phyloP scores from a whole-genome alignment of 305 asterid genomes.

The Ilex paraguariensis region DNA sequence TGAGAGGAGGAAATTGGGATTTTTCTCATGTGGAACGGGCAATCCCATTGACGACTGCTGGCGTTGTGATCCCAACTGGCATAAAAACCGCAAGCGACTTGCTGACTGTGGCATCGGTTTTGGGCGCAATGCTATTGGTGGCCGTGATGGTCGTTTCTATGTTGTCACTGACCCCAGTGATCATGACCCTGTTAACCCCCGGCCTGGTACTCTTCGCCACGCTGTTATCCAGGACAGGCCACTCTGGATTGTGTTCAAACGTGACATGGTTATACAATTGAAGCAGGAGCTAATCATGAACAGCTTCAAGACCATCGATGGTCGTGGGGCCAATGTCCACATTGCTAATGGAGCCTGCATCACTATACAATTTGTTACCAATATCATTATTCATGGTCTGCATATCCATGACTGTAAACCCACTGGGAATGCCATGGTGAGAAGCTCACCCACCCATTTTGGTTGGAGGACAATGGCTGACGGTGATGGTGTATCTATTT shows the following conservation, averaged over 20 bases:
- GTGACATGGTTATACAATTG: constrained; percentile 78
- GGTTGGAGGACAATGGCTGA: too few species aligned
- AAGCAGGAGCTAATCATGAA: constrained; percentile 87
- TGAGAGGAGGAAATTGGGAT: constrained; percentile 79
- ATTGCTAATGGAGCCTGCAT: constrained; percentile 82
- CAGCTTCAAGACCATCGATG: constrained; percentile 90
- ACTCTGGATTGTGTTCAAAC: constrained; percentile 84
- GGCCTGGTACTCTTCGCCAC: constrained; percentile 79
- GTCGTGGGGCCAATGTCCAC: constrained; percentile 82
- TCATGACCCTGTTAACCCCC: constrained; percentile 77
- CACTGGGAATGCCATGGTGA: constrained; percentile 87
- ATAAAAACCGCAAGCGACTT: constrained; percentile 72
- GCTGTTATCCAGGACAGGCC: constrained; percentile 87
- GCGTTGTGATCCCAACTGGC: constrained; percentile 88
- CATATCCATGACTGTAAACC: constrained; percentile 83
- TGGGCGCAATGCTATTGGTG: constrained; percentile 90
- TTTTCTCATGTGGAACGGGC: constrained; percentile 83
- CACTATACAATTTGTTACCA: constrained; percentile 68
- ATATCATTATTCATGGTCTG: constrained; percentile 77
- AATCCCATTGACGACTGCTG: constrained; percentile 94
- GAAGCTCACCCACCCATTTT: constrained; percentile 68
- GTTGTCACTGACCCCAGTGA: constrained; percentile 70
- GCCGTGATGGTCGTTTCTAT: constrained; percentile 77
- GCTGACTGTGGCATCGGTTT: constrained; percentile 92
- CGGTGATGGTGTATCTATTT: too few species aligned